These are phyloP conservation scores for Pisolithus sp. DNA, from an alignment of 768 basidiomycete genomes.

Conservation along the genomic window DNA sequence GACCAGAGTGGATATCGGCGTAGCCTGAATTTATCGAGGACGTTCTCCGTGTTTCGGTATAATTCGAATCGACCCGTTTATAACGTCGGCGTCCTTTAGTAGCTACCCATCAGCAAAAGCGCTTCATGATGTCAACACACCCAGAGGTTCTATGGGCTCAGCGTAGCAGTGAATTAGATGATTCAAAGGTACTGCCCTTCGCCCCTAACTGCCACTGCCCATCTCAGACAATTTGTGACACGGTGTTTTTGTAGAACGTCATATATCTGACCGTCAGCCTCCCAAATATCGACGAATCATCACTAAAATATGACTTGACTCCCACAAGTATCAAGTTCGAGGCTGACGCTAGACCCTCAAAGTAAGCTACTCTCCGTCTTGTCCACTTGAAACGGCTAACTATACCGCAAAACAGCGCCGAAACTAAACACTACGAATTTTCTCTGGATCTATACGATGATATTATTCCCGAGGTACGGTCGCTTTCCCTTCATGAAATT, in stretches of 20 bases:
- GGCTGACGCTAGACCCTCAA: constrained; percentile 45
- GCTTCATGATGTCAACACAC: constrained; percentile 41
- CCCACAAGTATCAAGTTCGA: constrained; percentile 55
- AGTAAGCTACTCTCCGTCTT: constrained; percentile 36
- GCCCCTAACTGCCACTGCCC: not conserved
- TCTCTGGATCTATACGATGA: constrained; percentile 69
- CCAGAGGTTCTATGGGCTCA: constrained; percentile 97
- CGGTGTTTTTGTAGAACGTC: constrained; percentile 58
- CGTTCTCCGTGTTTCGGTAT: constrained; percentile 28
- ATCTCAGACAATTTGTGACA: not conserved
- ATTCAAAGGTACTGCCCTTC: constrained; percentile 52
- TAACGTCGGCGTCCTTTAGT: constrained; percentile 2
- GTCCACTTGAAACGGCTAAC: not conserved
- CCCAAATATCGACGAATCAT: constrained; percentile 55
- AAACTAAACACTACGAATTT: constrained; percentile 67
- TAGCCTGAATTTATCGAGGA: constrained; percentile 9
- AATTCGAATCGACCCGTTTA: constrained; percentile 18
- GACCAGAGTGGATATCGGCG: constrained; percentile 1
- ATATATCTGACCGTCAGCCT: constrained; percentile 82
- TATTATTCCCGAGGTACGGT: constrained; percentile 63
- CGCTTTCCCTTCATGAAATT: not conserved
- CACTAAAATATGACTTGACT: constrained; percentile 57
- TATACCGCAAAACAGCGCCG: constrained; percentile 21
- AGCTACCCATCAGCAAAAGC: constrained; percentile 7
- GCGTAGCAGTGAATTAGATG: constrained; percentile 61